Base-by-base conservation (phyloP, 1,284 basidiomycete species). In the Ceratobasidium sp. region DNA sequence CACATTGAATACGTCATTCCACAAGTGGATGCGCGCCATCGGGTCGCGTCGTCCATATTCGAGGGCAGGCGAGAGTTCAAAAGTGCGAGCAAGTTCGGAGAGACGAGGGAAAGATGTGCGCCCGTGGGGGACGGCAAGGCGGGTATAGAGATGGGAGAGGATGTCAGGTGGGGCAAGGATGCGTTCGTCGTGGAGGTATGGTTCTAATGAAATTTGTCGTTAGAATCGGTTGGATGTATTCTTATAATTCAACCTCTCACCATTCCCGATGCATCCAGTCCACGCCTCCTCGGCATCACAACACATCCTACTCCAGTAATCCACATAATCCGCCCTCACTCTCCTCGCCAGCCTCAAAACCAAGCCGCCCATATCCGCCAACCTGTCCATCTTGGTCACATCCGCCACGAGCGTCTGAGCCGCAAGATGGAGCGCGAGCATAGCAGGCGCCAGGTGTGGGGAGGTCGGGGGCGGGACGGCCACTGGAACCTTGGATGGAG, bases 261-360 rank as follows among this genome's bases (percentile, higher is more conserved):
- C 74, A 54, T 74, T 75, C 39, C 46, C 71, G 34, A 51, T 53
- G 54, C 85, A 82, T 8, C 85, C 82, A 1, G 87, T 86, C 92
- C 92, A 93, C 24, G 81, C 79, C 37, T 84, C 81, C 77, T 86
- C 81, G 24, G 86, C 85, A 58, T 86, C 84, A 0, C 93, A 92
- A 78, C 89, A 88, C 34, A 94, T 82, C 7, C 93, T 86, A 77
- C 90, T 90, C 92, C 93, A 94, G 79, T 95, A 95, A 81, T 97
- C 95, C 1, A 88, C 87, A 93, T 95, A 98, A 79, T 94, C 92
- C 0, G 87, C 87, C 31, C 91, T 86, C 5, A 92, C 87, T 14
- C 88, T 81, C 8, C 85, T 79, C 1, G 92, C 91, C n/a, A 96
- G 81, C 0, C 85, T 84, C 74, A 89, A 88, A 7, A 96, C 85